A percentile compares a stretch with the other conserved stretches of the same genome.
These are phyloP conservation scores for Lipomyces sp. DNA, from an alignment of 805 yeast genomes.

Conservation along the genomic window DNA sequence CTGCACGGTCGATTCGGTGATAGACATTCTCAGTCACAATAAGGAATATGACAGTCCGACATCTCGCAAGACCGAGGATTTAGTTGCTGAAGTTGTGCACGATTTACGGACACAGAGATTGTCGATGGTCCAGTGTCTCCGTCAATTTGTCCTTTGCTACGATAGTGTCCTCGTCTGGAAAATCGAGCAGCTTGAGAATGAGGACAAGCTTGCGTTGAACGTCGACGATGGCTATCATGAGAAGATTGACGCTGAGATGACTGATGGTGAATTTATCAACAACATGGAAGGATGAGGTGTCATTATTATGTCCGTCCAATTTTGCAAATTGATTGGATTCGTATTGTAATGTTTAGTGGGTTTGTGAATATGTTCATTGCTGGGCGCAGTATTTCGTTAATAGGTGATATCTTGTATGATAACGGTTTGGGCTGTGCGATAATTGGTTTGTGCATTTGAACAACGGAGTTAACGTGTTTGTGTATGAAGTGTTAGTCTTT, in stretches of 20 bases:
- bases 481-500: neutral
- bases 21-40: constrained; percentile 49
- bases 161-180: constrained; percentile 52
- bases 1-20: constrained; percentile 50
- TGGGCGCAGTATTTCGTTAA: neutral
- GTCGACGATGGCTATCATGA: constrained; percentile 1
- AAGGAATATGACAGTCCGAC: constrained; percentile 7
- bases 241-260: constrained; percentile 6
- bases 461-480: neutral
- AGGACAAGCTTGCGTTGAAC: constrained; percentile 1
- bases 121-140: constrained; percentile 82
- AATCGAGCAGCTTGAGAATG: constrained; percentile 14
- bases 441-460: neutral
- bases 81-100: constrained; percentile 66
- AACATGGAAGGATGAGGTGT: neutral
- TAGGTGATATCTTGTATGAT: neutral
- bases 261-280: neutral
- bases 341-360: neutral
- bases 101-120: constrained; percentile 73
- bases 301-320: too few species aligned
- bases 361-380: neutral
- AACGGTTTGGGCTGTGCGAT: neutral
- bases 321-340: neutral
- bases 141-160: constrained; percentile 75
- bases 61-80: constrained; percentile 52